Evolutionary conservation across 2,329 filamentous ascomycete species (phyloP).

Genomic region (Blastomyces emzantsi): DNA sequence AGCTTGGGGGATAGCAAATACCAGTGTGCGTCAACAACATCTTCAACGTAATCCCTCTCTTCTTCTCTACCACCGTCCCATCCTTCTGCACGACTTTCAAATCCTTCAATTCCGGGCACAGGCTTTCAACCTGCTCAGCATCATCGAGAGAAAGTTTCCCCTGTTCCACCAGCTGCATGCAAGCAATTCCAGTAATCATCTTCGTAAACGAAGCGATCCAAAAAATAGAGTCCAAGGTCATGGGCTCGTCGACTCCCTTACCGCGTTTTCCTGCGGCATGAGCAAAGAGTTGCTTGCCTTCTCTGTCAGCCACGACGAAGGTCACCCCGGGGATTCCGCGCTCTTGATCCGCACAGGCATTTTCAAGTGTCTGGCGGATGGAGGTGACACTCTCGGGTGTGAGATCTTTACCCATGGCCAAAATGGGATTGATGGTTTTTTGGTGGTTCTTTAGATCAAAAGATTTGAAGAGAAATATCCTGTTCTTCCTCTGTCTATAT

Average conservation of each 20-base stretch:
- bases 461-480: background rate
- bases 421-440: background rate
- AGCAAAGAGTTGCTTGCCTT: constrained; percentile 41
- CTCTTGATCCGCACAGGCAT: constrained; percentile 26
- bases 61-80: constrained; percentile 35
- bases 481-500: background rate
- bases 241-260: constrained; percentile 36
- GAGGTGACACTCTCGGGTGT: constrained; percentile 9
- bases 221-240: constrained; percentile 54
- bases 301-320: constrained; percentile 41
- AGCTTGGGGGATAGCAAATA: constrained; percentile 5
- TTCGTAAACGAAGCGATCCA: constrained; percentile 49
- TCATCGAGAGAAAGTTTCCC: constrained; percentile 37
- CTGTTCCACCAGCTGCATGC: constrained; percentile 42
- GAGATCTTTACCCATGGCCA: constrained; percentile 12
- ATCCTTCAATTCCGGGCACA: constrained; percentile 37
- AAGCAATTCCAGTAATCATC: constrained; percentile 36
- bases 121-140: constrained; percentile 29
- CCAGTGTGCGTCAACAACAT: constrained; percentile 48
- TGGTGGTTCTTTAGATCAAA: background rate
- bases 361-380: constrained; percentile 11
- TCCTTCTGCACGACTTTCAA: constrained; percentile 35
- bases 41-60: constrained; percentile 45
- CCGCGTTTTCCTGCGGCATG: constrained; percentile 44
- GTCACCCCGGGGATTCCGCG: constrained; percentile 39